phyloP scores from a whole-genome alignment of 306 rosid species.

The Corylus americana region DNA sequence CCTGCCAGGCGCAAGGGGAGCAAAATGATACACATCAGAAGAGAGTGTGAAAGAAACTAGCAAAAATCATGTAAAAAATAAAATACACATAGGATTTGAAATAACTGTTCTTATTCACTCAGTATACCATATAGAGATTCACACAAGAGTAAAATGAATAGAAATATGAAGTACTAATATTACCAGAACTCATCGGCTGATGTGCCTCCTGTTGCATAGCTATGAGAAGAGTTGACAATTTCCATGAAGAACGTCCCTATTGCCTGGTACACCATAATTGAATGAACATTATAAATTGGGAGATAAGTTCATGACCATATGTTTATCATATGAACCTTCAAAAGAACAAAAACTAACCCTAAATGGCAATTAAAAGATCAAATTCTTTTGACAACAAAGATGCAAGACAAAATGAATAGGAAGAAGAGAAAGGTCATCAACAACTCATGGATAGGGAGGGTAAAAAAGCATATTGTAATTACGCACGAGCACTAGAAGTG shows the following conservation, averaged over 20 bases:
- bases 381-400: neutral
- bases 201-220: constrained; percentile 99
- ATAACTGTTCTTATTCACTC: neutral
- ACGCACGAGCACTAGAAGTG: constrained; percentile 2
- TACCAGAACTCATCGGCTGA: constrained; percentile 85
- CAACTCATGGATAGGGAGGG: neutral
- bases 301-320: neutral
- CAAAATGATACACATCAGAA: constrained; percentile 10
- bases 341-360: neutral
- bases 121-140: constrained; percentile 16
- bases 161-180: constrained; percentile 16
- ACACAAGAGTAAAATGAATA: constrained; percentile 23
- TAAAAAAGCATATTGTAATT: neutral
- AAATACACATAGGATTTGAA: constrained; percentile 7
- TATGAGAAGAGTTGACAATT: constrained; percentile 79
- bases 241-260: constrained; percentile 82
- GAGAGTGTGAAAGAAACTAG: constrained; percentile 8
- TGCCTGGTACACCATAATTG: constrained; percentile 47
- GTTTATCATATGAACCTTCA: constrained; percentile 8
- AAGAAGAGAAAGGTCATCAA: neutral
- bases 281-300: constrained; percentile 24
- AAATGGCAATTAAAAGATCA: neutral
- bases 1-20: constrained; percentile 42
- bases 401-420: constrained; percentile 3
- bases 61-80: constrained; percentile 3